phyloP scores from a whole-genome alignment of 179 eudicot species.

The Spinacia oleracea region DNA sequence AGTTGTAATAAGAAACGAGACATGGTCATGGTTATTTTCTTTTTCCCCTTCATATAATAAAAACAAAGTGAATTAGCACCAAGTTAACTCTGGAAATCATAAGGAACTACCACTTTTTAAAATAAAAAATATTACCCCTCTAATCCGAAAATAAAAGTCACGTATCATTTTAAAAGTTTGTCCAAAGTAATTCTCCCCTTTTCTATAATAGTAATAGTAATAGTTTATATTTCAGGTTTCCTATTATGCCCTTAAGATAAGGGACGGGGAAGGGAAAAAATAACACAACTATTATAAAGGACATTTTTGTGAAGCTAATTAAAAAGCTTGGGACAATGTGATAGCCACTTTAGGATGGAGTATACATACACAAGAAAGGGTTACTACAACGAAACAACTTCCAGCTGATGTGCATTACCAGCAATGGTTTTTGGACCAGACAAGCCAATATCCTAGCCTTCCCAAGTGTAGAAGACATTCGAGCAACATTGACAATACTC shows the following conservation, averaged over 20 bases:
- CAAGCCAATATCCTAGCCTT: no score
- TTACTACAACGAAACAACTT: not conserved
- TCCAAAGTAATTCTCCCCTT: not conserved
- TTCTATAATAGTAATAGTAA: not conserved
- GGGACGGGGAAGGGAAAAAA: no score
- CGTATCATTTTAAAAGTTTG: not conserved
- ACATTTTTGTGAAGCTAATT: not conserved
- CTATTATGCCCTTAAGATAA: not conserved
- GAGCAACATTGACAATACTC: no score
- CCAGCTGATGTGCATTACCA: not conserved
- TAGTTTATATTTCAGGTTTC: no score
- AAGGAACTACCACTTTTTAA: no score
- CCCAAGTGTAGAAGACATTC: no score
- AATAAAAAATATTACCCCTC: not conserved
- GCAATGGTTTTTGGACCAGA: no score
- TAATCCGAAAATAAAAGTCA: not conserved
- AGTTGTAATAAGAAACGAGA: not conserved
- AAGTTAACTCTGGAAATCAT: not conserved
- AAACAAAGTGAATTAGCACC: no score
- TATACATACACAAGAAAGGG: not conserved
- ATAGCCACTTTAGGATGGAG: not conserved
- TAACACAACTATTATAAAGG: not conserved
- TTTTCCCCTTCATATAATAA: not conserved
- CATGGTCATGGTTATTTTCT: not conserved
- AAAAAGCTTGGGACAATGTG: not conserved